A percentile compares a stretch with the other conserved stretches of the same genome.
Evolutionary conservation across 768 basidiomycete genomes (phyloP).

Genomic region (Kwoniella europaea): DNA sequence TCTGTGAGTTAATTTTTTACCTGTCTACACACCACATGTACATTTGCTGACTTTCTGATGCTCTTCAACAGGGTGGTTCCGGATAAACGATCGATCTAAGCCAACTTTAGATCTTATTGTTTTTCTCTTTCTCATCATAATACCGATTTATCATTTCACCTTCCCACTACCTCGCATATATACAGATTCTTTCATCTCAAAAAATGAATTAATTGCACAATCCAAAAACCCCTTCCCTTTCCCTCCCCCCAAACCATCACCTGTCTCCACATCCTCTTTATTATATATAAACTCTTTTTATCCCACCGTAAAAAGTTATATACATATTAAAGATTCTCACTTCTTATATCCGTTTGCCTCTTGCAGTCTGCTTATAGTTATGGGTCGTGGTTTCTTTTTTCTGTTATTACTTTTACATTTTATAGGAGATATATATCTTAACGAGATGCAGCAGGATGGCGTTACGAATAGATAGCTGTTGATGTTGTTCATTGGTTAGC

Average conservation of each 20-base stretch:
- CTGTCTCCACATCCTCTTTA: constrained; percentile 4
- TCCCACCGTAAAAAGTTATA: constrained; percentile 1
- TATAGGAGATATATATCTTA: constrained; percentile 10
- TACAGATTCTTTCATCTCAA: constrained; percentile 8
- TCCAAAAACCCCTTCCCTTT: constrained; percentile 1
- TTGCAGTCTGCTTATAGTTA: constrained; percentile 12
- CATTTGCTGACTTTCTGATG: constrained; percentile 13
- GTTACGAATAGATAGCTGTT: constrained; percentile 9
- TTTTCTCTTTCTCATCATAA: constrained; percentile 11
- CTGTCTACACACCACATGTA: no score
- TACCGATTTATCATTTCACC: constrained; percentile 8
- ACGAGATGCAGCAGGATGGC: constrained; percentile 19
- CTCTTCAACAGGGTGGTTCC: constrained; percentile 47
- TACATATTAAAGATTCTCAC: constrained; percentile 13
- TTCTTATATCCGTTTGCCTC: constrained; percentile 18
- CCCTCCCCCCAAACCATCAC: constrained; percentile 6
- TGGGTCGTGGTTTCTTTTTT: constrained; percentile 25
- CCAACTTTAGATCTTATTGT: constrained; percentile 19
- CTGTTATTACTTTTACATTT: background rate
- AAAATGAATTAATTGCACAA: background rate
- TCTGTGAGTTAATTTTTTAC: constrained; percentile 73
- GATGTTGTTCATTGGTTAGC: background rate
- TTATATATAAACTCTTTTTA: constrained; percentile 2
- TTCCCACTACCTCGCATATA: constrained; percentile 26
- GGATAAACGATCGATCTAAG: constrained; percentile 46